These are phyloP conservation scores for Geranium brycei DNA, from an alignment of 345 rosid genomes.

Conservation along the genomic window DNA sequence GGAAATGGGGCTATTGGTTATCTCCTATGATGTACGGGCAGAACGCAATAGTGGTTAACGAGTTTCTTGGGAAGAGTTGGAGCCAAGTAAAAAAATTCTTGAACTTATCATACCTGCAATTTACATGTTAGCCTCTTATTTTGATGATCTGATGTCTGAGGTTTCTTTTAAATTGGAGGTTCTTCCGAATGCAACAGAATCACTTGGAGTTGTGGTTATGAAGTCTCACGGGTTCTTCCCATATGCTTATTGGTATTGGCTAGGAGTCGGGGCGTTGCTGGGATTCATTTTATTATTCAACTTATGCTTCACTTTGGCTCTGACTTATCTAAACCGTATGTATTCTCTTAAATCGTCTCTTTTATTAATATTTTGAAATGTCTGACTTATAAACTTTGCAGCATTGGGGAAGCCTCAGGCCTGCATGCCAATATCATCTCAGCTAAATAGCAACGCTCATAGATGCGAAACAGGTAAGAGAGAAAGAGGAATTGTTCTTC, in stretches of 20 bases:
- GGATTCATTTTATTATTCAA: slow-evolving; percentile 49
- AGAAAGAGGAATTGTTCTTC: slow-evolving; percentile 63
- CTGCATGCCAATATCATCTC: slow-evolving; percentile 8
- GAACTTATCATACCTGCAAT: not conserved
- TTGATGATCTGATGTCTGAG: too few species aligned
- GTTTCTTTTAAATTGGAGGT: slow-evolving; percentile 5
- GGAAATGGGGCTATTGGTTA: slow-evolving; percentile 81
- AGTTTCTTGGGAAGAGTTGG: slow-evolving; percentile 65
- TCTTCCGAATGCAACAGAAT: slow-evolving; percentile 11
- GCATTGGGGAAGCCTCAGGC: slow-evolving; percentile 21
- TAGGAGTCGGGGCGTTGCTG: slow-evolving; percentile 38
- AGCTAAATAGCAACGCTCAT: not conserved
- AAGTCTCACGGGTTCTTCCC: slow-evolving; percentile 31
- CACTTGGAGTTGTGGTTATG: slow-evolving; percentile 36
- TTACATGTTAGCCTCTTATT: not conserved
- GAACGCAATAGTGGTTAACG: slow-evolving; percentile 49
- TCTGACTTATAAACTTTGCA: slow-evolving; percentile 8
- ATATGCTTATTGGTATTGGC: slow-evolving; percentile 56
- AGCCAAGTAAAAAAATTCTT: slow-evolving; percentile 23
- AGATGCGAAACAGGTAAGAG: slow-evolving; percentile 4
- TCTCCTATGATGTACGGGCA: slow-evolving; percentile 80
- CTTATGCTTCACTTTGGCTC: slow-evolving; percentile 32
- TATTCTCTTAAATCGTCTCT: not conserved
- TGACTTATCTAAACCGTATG: slow-evolving; percentile 41
- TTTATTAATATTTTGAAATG: not conserved